These are phyloP conservation scores for Tephrocybe sp. DNA, from an alignment of 768 basidiomycete species.

Conservation along the genomic window DNA sequence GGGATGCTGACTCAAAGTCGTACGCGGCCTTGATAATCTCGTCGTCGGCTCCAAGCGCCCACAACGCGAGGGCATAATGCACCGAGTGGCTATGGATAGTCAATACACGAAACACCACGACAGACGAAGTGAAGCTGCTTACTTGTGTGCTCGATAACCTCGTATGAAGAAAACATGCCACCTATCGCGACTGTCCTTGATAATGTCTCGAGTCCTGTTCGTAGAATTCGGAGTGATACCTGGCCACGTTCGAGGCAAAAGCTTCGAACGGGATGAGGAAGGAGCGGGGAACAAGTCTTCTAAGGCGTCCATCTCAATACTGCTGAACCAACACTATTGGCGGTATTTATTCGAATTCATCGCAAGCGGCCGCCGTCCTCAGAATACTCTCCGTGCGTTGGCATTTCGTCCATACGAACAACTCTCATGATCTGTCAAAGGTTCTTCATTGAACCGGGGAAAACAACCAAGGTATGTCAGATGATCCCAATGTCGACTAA, in stretches of 20 bases:
- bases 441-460: background rate
- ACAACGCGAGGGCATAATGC: slow-evolving; percentile 25
- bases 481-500: background rate
- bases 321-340: too few relatives aligned
- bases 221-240: slow-evolving; percentile 35
- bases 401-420: too few relatives aligned
- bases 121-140: background rate
- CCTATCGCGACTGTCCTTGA: slow-evolving; percentile 49
- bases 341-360: too few relatives aligned
- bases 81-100: slow-evolving; percentile 22
- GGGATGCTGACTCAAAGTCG: slow-evolving; percentile 27
- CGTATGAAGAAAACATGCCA: slow-evolving; percentile 52
- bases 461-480: too few relatives aligned
- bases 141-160: slow-evolving; percentile 49
- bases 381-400: too few relatives aligned
- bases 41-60: slow-evolving; percentile 22
- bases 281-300: slow-evolving; percentile 31
- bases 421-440: background rate
- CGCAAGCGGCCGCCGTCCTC: too few relatives aligned
- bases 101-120: too few relatives aligned
- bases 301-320: too few relatives aligned
- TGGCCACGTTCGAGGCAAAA: slow-evolving; percentile 30
- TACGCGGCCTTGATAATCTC: slow-evolving; percentile 34
- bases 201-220: slow-evolving; percentile 23
- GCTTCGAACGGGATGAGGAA: slow-evolving; percentile 21